Base-by-base conservation (phyloP, 176 grass and related monocot genomes). In the Saccharum officinarum region DNA sequence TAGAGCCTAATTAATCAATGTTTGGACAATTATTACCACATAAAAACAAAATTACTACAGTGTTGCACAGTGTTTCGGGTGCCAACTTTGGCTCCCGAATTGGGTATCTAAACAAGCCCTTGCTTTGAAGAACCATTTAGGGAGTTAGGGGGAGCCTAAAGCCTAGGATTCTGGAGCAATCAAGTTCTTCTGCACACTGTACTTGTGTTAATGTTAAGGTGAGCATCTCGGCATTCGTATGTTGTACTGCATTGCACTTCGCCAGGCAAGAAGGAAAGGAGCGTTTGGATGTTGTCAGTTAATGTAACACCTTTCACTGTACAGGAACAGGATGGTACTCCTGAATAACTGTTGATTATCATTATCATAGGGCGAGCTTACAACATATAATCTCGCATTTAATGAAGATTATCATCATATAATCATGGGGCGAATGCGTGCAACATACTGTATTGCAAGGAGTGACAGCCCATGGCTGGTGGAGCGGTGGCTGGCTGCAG, bases 231-330 rank as follows among this genome's bases (percentile, higher is more conserved):
- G 4, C 76, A 37, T 80, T 80, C 34, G 80, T 8, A 55, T 31
- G 57, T 7, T 73, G 60, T 80, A 84, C 76, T n/a, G 46, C 45
- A 46, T 46, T 46, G 16, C 8, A 20, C 20, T 60, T 4, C 36
- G 37, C 47, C 59, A 47, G 80, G 73, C 30, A 77, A 76, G 79
- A 69, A 71, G 22, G n/a, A 49, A 55, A 9, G 33, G 33, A 40
- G 26, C 34, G 17, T 45, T 75, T 73, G 37, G 76, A 69, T 80
- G 37, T 80, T 52, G 26, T 15, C 76, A 67, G 76, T 89, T 67
- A 84, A 73, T 81, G 65, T 59, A 37, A 39, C 25, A 8, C 65
- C 22, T 80, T 66, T 40, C 50, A 77, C 67, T 79, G 67, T 71
- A 52, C 13, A 61, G 3, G 38, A 81, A 79, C 16, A 61, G 1